These are phyloP conservation scores for Lasiodiplodia gonubiensis DNA, from an alignment of 2,329 filamentous ascomycete species.

Conservation along the genomic window DNA sequence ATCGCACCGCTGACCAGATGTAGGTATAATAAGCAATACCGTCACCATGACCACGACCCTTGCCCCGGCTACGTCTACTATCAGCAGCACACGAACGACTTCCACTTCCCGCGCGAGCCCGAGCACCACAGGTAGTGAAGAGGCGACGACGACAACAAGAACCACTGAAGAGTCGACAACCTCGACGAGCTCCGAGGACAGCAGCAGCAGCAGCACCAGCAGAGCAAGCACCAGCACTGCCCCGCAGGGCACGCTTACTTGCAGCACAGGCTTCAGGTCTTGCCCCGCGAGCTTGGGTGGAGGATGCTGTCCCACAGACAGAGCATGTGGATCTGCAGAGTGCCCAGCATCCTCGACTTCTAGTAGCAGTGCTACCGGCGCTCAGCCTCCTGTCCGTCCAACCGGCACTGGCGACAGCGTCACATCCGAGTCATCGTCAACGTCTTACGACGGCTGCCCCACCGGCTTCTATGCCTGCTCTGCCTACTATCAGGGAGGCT, in stretches of 20 bases:
- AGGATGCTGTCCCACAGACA: slow-evolving; percentile 56
- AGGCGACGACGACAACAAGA: slow-evolving; percentile 29
- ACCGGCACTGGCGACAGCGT: slow-evolving; percentile 50
- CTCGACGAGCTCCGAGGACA: neutral
- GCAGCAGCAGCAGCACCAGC: slow-evolving; percentile 27
- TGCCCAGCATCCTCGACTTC: slow-evolving; percentile 44
- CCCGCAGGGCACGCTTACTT: slow-evolving; percentile 36
- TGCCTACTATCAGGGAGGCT: slow-evolving; percentile 80
- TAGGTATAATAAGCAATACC: slow-evolving; percentile 33
- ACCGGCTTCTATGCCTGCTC: slow-evolving; percentile 91
- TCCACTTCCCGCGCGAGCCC: slow-evolving; percentile 33
- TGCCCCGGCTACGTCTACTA: slow-evolving; percentile 31
- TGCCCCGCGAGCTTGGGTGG: slow-evolving; percentile 55
- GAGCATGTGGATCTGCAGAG: slow-evolving; percentile 49
- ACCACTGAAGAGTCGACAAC: neutral
- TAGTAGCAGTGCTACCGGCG: slow-evolving; percentile 46
- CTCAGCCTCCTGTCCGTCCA: slow-evolving; percentile 46
- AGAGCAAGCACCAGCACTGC: slow-evolving; percentile 42
- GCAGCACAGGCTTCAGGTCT: slow-evolving; percentile 53
- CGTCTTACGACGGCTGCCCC: slow-evolving; percentile 65
- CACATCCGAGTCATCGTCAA: slow-evolving; percentile 44
- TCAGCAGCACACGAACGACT: slow-evolving; percentile 1
- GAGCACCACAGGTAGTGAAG: slow-evolving; percentile 24
- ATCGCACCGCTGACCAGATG: slow-evolving; percentile 8
- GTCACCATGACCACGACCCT: slow-evolving; percentile 36